Evolutionary conservation across 1,139 yeast genomes (phyloP).

Genomic region (Yamadazyma sp.): DNA sequence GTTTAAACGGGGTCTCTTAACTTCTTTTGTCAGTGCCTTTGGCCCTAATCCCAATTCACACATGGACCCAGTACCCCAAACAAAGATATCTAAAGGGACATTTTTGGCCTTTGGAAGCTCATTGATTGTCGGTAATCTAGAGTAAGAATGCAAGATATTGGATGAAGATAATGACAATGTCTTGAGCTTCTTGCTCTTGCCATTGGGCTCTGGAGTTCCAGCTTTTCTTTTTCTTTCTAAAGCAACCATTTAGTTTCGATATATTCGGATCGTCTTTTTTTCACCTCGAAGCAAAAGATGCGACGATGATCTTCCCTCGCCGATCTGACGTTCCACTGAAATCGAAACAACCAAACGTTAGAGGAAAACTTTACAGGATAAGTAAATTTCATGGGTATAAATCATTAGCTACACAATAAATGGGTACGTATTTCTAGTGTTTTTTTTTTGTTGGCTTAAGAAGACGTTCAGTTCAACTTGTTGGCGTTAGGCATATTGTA

Average conservation of each 20-base stretch:
- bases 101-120: constrained; percentile 37
- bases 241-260: constrained; percentile 37
- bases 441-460: too few relatives aligned
- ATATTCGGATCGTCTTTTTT: constrained; percentile 1
- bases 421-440: not conserved
- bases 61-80: constrained; percentile 97
- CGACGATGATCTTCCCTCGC: constrained; percentile 2
- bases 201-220: constrained; percentile 13
- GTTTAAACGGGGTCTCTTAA: constrained; percentile 90
- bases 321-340: too few relatives aligned
- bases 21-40: constrained; percentile 80
- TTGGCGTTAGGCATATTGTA: constrained; percentile 37
- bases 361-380: too few relatives aligned
- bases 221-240: constrained; percentile 40
- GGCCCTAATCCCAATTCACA: constrained; percentile 97
- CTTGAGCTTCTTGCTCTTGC: constrained; percentile 27
- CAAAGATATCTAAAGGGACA: constrained; percentile 70
- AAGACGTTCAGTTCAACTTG: constrained; percentile 33
- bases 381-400: constrained; percentile 2
- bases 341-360: too few relatives aligned
- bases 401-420: not conserved
- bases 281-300: not conserved
- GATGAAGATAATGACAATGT: constrained; percentile 40
- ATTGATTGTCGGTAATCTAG: constrained; percentile 49
- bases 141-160: constrained; percentile 46